These are phyloP conservation scores for Jimgerdemannia lactiflua DNA, from an alignment of 192 early-diverging fungal species.

Conservation along the genomic window DNA sequence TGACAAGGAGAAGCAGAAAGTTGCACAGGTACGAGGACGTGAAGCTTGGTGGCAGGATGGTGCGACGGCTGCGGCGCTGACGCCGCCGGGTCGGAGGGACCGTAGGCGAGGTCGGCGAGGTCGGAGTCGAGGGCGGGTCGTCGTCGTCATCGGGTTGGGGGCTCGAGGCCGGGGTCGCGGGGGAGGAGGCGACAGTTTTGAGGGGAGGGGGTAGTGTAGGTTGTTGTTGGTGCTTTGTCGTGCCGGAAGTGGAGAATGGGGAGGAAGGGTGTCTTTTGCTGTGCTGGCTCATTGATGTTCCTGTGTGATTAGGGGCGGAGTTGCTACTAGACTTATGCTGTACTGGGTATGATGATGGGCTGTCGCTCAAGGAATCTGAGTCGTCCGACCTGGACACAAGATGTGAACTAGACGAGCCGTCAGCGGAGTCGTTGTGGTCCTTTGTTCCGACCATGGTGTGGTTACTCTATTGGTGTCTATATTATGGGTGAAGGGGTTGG, in stretches of 20 bases:
- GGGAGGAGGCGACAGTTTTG: background rate
- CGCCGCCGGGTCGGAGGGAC: too few relatives aligned
- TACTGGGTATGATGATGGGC: background rate
- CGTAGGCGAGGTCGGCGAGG: too few relatives aligned
- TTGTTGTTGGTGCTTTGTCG: background rate
- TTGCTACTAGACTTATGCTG: background rate
- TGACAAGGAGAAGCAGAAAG: constrained; percentile 5
- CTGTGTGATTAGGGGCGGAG: background rate
- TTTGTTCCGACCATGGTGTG: background rate
- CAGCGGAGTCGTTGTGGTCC: background rate
- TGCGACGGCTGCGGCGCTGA: too few relatives aligned
- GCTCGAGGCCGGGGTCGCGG: too few relatives aligned
- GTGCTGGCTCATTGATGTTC: background rate
- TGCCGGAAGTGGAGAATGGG: background rate
- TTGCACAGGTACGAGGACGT: background rate
- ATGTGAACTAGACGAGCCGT: background rate
- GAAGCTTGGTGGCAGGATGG: background rate
- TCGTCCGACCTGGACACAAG: too few relatives aligned
- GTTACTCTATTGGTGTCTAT: too few relatives aligned
- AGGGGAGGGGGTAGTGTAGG: background rate
- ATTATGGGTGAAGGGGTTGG: too few relatives aligned
- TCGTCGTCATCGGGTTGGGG: background rate
- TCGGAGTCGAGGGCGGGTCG: background rate
- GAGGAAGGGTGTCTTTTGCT: background rate
- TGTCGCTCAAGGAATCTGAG: background rate